phyloP scores from a whole-genome alignment of 2,329 filamentous ascomycete species.

The Exophiala alcalophila region DNA sequence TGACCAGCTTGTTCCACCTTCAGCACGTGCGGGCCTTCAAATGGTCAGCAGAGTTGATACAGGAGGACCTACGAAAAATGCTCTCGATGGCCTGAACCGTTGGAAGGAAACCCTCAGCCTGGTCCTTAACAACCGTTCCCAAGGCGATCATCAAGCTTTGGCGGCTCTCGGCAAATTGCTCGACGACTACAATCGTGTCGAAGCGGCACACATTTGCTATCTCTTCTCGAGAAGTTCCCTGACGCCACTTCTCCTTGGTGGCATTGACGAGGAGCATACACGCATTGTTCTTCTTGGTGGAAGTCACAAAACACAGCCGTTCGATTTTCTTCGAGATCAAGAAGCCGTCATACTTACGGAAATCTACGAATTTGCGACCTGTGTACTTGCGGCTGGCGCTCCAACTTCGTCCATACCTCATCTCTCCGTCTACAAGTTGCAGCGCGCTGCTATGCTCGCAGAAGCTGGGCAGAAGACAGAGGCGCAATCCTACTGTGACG shows the following conservation, averaged over 20 bases:
- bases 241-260: constrained; percentile 66
- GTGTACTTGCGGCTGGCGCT: constrained; percentile 57
- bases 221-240: constrained; percentile 67
- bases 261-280: constrained; percentile 74
- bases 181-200: constrained; percentile 77
- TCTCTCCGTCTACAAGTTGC: constrained; percentile 84
- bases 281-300: constrained; percentile 82
- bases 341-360: constrained; percentile 93
- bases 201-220: constrained; percentile 92
- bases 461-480: constrained; percentile 79
- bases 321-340: constrained; percentile 72
- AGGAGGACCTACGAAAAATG: constrained; percentile 63
- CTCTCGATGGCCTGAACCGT: constrained; percentile 80
- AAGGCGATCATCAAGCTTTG: constrained; percentile 73
- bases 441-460: constrained; percentile 78
- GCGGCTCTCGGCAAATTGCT: constrained; percentile 78
- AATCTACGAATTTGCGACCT: constrained; percentile 85
- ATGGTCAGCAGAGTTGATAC: constrained; percentile 75
- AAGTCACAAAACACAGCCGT: constrained; percentile 69
- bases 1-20: constrained; percentile 89
- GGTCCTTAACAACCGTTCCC: constrained; percentile 81
- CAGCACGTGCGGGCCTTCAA: constrained; percentile 86
- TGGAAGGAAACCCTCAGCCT: constrained; percentile 89
- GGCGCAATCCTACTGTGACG: constrained; percentile 87
- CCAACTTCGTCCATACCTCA: constrained; percentile 67